Evolutionary conservation across 768 basidiomycete genomes (phyloP).

Genomic region (Postia placenta): DNA sequence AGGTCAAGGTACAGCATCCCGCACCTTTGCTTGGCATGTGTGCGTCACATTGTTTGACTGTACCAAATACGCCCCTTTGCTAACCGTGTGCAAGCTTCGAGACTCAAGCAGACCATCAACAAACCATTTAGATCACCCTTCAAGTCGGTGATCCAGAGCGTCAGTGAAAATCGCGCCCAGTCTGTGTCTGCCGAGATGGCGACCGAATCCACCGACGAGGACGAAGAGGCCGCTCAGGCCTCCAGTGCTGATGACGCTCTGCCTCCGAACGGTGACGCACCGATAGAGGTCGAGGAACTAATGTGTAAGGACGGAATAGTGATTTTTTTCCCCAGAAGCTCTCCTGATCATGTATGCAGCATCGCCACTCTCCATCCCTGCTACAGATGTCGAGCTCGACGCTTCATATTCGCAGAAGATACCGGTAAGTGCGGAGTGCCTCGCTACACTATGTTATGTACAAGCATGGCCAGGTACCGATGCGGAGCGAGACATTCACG

Average conservation of each 20-base stretch:
- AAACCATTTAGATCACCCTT: constrained; percentile 27
- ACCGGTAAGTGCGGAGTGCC: constrained; percentile 14
- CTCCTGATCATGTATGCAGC: not conserved
- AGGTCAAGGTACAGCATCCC: not conserved
- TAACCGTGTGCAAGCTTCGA: constrained; percentile 10
- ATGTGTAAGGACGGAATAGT: no score
- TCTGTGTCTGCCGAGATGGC: no score
- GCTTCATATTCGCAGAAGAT: constrained; percentile 22
- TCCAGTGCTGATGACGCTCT: no score
- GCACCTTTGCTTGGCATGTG: constrained; percentile 9
- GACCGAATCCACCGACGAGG: not conserved
- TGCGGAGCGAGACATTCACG: constrained; percentile 25
- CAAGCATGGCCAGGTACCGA: constrained; percentile 7
- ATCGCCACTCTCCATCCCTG: constrained; percentile 2
- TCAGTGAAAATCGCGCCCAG: not conserved
- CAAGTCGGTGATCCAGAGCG: constrained; percentile 10
- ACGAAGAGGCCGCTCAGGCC: not conserved
- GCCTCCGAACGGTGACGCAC: no score
- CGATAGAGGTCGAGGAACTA: no score
- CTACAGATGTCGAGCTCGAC: constrained; percentile 22
- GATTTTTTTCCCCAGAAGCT: no score
- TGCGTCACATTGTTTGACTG: not conserved
- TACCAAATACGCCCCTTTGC: not conserved
- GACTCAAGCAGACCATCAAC: constrained; percentile 7
- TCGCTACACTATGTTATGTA: not conserved